Evolutionary conservation across 257 asterid genomes (phyloP).

Genomic region (Solanum dulcamara): DNA sequence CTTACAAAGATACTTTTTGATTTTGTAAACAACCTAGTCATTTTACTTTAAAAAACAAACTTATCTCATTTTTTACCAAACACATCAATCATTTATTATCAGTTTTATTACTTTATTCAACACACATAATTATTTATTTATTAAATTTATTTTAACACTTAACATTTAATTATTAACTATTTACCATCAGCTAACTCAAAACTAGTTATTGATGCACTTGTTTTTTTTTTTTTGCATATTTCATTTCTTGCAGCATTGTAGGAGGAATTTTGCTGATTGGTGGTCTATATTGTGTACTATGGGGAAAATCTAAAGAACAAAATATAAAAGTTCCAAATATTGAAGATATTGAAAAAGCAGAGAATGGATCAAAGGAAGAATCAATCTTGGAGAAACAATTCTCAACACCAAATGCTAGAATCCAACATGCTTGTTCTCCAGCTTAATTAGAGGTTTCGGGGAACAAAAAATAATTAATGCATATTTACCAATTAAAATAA

Average conservation of each 20-base stretch:
- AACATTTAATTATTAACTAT: background rate
- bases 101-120: background rate
- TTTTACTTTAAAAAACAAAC: background rate
- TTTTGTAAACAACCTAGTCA: background rate
- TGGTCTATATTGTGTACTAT: slow-evolving; percentile 67
- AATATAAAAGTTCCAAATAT: slow-evolving; percentile 11
- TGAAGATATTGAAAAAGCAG: slow-evolving; percentile 29
- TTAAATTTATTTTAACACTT: background rate
- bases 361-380: slow-evolving; percentile 5
- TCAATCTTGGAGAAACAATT: background rate
- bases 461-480: background rate
- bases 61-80: background rate
- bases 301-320: slow-evolving; percentile 76
- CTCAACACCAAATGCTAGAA: background rate
- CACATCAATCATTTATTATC: background rate
- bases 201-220: background rate
- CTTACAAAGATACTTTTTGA: background rate
- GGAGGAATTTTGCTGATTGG: slow-evolving; percentile 67
- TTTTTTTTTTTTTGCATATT: no score
- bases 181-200: background rate
- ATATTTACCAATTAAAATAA: background rate
- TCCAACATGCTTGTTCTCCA: background rate
- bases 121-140: background rate
- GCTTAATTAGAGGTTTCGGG: background rate
- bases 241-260: slow-evolving; percentile 31